Percentiles rank a stretch among this genome's conserved stretches.
Conservation (phyloP, 2,329 filamentous ascomycete genomes). For the Cladophialophora chaetospira region DNA sequence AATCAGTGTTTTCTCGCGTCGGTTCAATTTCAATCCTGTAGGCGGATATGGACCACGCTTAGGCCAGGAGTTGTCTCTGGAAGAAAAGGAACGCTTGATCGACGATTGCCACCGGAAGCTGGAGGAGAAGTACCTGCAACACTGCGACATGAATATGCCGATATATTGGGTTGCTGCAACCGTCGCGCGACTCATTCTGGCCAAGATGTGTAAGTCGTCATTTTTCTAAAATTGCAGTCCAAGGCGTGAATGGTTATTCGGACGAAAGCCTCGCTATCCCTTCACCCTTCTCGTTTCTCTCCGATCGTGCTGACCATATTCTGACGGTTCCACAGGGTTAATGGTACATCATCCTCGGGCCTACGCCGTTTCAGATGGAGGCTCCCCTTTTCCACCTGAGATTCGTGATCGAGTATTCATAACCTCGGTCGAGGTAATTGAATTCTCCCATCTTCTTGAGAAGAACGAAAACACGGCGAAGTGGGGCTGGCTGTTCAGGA, state of each 20-base stretch:
- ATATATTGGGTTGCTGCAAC: slow-evolving; percentile 71
- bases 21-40: slow-evolving; percentile 42
- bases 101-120: slow-evolving; percentile 57
- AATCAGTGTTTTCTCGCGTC: slow-evolving; percentile 48
- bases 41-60: slow-evolving; percentile 30
- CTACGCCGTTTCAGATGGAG: slow-evolving; percentile 54
- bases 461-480: slow-evolving; percentile 62
- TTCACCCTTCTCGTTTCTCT: too few relatives aligned
- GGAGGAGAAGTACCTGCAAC: slow-evolving; percentile 57
- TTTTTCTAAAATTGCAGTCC: too few relatives aligned
- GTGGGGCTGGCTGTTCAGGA: slow-evolving; percentile 67
- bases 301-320: too few relatives aligned
- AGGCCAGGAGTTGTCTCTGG: slow-evolving; percentile 20
- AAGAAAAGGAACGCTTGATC: slow-evolving; percentile 50
- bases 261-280: too few relatives aligned
- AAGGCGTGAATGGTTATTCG: too few relatives aligned
- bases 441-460: slow-evolving; percentile 68
- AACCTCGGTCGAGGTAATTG: slow-evolving; percentile 72
- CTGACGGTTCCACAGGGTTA: too few relatives aligned
- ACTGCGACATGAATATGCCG: slow-evolving; percentile 54
- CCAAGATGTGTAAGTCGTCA: slow-evolving; percentile 81
- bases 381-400: slow-evolving; percentile 60
- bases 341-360: slow-evolving; percentile 71
- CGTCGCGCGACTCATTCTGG: slow-evolving; percentile 69
- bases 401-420: slow-evolving; percentile 70